A percentile compares a stretch with the other conserved stretches of the same genome.
These are phyloP conservation scores for Podaxis pistillaris DNA, from an alignment of 768 basidiomycete species.

Conservation along the genomic window DNA sequence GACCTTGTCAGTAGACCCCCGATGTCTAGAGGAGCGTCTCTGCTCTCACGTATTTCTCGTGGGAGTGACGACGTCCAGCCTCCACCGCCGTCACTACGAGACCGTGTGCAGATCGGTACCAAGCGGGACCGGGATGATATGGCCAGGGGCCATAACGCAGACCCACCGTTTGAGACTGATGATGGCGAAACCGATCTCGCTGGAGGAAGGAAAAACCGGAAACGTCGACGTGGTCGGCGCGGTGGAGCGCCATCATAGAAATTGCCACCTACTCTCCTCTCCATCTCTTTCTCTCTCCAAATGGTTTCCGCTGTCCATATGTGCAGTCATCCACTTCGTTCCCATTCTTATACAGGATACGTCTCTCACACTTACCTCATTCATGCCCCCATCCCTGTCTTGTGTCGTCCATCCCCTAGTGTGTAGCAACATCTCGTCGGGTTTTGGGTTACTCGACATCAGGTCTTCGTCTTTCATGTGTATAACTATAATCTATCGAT, in stretches of 20 bases:
- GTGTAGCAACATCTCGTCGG: constrained; percentile 12
- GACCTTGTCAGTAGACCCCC: background rate
- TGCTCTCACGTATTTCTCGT: constrained; percentile 13
- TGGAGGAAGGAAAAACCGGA: constrained; percentile 3
- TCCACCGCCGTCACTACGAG: constrained; percentile 13
- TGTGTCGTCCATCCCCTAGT: constrained; percentile 5
- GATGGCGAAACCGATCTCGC: constrained; percentile 8
- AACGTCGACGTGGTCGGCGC: constrained; percentile 7
- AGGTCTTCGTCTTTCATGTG: constrained; percentile 15
- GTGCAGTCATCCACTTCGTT: constrained; percentile 9
- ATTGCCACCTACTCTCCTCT: background rate
- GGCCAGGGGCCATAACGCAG: background rate
- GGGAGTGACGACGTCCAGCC: constrained; percentile 4
- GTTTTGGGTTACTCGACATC: constrained; percentile 15
- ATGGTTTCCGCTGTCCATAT: constrained; percentile 4
- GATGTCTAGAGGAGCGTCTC: constrained; percentile 6
- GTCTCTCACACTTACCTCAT: background rate
- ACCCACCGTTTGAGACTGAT: constrained; percentile 2
- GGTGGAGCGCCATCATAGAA: constrained; percentile 10
- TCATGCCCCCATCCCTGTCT: background rate
- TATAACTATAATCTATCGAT: constrained; percentile 16
- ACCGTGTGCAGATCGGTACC: constrained; percentile 14
- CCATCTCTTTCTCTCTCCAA: background rate
- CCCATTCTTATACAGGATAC: constrained; percentile 5
- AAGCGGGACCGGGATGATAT: constrained; percentile 15